Conservation (phyloP, 2,329 filamentous ascomycete genomes). For the Cordyceps militaris region DNA sequence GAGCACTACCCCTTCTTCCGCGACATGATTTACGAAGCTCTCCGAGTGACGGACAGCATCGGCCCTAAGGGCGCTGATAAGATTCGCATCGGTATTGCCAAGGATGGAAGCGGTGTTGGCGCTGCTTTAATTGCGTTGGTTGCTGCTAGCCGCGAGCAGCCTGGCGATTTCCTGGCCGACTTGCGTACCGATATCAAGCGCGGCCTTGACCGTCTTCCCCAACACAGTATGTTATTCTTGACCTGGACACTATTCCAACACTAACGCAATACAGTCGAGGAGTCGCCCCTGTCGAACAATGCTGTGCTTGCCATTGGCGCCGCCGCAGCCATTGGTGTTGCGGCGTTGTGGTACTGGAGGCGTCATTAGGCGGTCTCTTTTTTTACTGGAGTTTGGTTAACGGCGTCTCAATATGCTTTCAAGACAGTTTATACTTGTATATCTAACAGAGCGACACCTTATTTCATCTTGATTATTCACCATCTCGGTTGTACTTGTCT, state of each 20-base stretch:
- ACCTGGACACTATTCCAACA: not conserved
- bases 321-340: constrained; percentile 31
- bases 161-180: constrained; percentile 35
- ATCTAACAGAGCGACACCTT: not conserved
- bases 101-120: constrained; percentile 79
- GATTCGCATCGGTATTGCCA: constrained; percentile 91
- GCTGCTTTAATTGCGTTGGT: constrained; percentile 91
- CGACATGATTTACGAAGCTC: constrained; percentile 75
- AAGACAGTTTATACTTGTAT: constrained; percentile 5
- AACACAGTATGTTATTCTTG: constrained; percentile 22
- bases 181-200: constrained; percentile 34
- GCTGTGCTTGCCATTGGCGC: constrained; percentile 28
- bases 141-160: constrained; percentile 60
- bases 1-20: constrained; percentile 95
- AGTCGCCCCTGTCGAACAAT: constrained; percentile 25
- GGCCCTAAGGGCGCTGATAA: constrained; percentile 72
- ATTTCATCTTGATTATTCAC: not conserved
- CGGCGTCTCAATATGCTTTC: constrained; percentile 5
- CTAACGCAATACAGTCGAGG: constrained; percentile 20
- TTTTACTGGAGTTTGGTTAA: constrained; percentile 9
- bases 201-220: constrained; percentile 27
- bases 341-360: constrained; percentile 31
- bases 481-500: not conserved
- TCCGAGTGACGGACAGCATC: constrained; percentile 69
- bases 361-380: constrained; percentile 17